A percentile compares a stretch with the other conserved stretches of the same genome.
phyloP scores from a whole-genome alignment of 495 filamentous ascomycete genomes.

The Evansstolkia leycettana region DNA sequence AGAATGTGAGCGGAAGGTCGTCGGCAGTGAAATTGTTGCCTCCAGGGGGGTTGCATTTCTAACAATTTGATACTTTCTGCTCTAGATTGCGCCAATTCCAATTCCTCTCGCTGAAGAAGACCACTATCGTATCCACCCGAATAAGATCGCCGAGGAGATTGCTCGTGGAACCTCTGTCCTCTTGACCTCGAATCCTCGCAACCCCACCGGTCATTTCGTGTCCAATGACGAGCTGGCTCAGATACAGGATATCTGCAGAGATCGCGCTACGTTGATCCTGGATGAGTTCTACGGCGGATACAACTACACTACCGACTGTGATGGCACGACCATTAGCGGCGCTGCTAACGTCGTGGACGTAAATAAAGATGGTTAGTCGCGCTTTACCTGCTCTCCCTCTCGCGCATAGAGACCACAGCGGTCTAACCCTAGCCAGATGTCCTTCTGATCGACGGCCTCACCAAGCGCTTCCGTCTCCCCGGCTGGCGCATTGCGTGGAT shows the following conservation, averaged over 20 bases:
- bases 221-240: conserved; percentile 66
- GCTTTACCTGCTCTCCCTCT: conserved; percentile 1
- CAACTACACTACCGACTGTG: conserved; percentile 85
- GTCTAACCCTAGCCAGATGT: conserved; percentile 45
- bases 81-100: conserved; percentile 76
- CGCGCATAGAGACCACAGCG: too few species aligned
- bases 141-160: conserved; percentile 86
- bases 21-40: too few species aligned
- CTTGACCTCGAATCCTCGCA: conserved; percentile 91
- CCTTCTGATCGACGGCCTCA: conserved; percentile 88
- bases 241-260: conserved; percentile 86
- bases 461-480: conserved; percentile 91
- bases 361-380: conserved; percentile 49
- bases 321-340: conserved; percentile 75
- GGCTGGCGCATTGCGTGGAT: conserved; percentile 98
- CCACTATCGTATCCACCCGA: conserved; percentile 79
- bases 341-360: conserved; percentile 72
- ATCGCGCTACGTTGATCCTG: conserved; percentile 79
- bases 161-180: conserved; percentile 79
- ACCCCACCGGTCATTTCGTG: conserved; percentile 85
- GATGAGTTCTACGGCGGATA: conserved; percentile 97
- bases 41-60: too few species aligned
- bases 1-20: conserved; percentile 48
- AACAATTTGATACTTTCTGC: conserved; percentile 2
- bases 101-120: conserved; percentile 73